Evolutionary conservation across 2,329 filamentous ascomycete species (phyloP).

Genomic region (Phialocephala subalpina): DNA sequence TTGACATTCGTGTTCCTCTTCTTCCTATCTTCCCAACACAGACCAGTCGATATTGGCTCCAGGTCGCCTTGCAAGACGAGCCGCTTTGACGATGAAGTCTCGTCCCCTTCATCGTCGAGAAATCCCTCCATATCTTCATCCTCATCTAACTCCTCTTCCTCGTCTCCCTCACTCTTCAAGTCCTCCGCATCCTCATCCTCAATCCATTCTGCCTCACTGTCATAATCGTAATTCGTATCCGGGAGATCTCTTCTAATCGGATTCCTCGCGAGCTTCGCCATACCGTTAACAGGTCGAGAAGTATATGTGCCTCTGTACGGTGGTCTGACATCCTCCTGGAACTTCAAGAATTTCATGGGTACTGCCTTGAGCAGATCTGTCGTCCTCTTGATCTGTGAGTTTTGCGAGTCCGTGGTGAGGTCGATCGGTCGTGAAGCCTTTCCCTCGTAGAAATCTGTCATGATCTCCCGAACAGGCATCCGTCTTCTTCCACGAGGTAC

Average conservation of each 20-base stretch:
- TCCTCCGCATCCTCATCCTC: constrained; percentile 71
- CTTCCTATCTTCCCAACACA: constrained; percentile 79
- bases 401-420: constrained; percentile 43
- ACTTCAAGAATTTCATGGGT: constrained; percentile 48
- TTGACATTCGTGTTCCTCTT: constrained; percentile 57
- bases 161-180: constrained; percentile 67
- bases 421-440: constrained; percentile 40
- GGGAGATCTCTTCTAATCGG: constrained; percentile 61
- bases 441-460: constrained; percentile 38
- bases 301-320: constrained; percentile 76
- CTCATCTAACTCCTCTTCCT: constrained; percentile 71
- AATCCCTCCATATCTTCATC: constrained; percentile 76
- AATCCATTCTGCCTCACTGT: constrained; percentile 86
- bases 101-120: constrained; percentile 73
- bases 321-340: constrained; percentile 71
- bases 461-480: constrained; percentile 41
- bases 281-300: constrained; percentile 53
- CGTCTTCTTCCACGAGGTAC: constrained; percentile 51
- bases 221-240: constrained; percentile 81
- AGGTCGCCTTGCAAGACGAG: constrained; percentile 70
- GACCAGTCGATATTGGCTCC: constrained; percentile 78
- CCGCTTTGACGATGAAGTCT: constrained; percentile 57
- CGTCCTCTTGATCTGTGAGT: constrained; percentile 40
- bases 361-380: constrained; percentile 34
- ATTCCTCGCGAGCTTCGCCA: constrained; percentile 60